phyloP scores from a whole-genome alignment of 441 rosid species.

The California macrophylla region DNA sequence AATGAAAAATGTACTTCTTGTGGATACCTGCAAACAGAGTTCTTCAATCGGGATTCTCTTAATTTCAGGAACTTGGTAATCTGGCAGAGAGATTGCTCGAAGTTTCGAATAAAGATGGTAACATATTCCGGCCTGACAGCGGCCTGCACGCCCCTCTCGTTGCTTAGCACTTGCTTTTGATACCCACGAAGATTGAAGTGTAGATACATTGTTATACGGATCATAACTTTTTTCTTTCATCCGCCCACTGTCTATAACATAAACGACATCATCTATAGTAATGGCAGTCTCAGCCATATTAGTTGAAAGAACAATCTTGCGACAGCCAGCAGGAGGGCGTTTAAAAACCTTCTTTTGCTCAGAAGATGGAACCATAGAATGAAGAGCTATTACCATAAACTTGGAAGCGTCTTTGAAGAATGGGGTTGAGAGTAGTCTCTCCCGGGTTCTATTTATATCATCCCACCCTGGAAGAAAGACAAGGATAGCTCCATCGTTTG shows the following conservation, averaged over 20 bases:
- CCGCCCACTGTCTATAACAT: conserved; percentile 91
- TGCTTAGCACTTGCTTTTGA: conserved; percentile 96
- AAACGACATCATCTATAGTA: conserved; percentile 93
- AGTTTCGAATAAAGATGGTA: conserved; percentile 82
- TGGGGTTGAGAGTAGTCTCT: conserved; percentile 45
- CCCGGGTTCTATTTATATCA: conserved; percentile 58
- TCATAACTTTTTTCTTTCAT: conserved; percentile 98
- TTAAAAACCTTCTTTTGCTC: conserved; percentile 82
- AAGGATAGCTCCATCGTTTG: conserved; percentile 79
- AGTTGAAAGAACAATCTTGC: conserved; percentile 80
- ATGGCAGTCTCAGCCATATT: conserved; percentile 92
- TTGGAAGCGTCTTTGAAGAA: conserved; percentile 48
- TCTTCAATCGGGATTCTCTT: conserved; percentile 92
- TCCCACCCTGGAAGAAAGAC: conserved; percentile 99
- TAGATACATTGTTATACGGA: conserved; percentile 79
- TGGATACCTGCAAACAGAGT: conserved; percentile 80
- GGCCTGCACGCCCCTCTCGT: conserved; percentile 95
- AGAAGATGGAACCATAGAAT: conserved; percentile 79
- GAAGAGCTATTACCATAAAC: conserved; percentile 67
- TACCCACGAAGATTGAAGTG: conserved; percentile 89
- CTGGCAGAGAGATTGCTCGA: conserved; percentile 72
- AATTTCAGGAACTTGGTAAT: conserved; percentile 82
- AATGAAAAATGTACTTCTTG: background rate
- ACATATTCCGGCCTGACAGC: conserved; percentile 93
- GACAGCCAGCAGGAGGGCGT: conserved; percentile 71